Evolutionary conservation across 2,329 filamentous ascomycete species (phyloP).

Genomic region (Aureobasidium sp.): DNA sequence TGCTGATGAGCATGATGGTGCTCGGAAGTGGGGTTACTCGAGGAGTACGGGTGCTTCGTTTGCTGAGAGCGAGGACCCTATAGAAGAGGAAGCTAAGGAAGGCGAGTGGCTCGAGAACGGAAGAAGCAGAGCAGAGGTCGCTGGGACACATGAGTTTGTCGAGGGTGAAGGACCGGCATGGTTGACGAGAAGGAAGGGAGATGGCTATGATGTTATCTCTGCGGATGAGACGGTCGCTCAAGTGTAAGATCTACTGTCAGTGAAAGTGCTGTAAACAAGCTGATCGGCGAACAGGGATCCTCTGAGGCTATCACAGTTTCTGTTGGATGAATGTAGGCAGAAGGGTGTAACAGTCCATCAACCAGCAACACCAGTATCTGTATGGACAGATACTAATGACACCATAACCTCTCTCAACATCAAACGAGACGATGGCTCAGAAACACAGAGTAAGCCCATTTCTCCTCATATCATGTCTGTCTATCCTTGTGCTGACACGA

Average conservation of each 20-base stretch:
- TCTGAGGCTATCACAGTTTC: slow-evolving; percentile 56
- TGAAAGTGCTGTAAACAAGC: not conserved
- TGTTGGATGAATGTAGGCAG: slow-evolving; percentile 51
- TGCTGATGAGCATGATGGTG: slow-evolving; percentile 53
- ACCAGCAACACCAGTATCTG: slow-evolving; percentile 50
- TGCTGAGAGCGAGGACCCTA: not conserved
- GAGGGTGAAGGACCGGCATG: slow-evolving; percentile 46
- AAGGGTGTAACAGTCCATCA: slow-evolving; percentile 61
- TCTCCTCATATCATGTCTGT: too few species aligned
- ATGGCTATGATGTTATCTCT: slow-evolving; percentile 55
- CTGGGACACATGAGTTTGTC: slow-evolving; percentile 30
- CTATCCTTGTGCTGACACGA: not conserved
- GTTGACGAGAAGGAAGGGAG: slow-evolving; percentile 51
- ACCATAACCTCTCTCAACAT: slow-evolving; percentile 31
- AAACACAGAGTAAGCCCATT: not conserved
- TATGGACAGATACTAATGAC: slow-evolving; percentile 46
- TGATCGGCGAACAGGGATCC: slow-evolving; percentile 50
- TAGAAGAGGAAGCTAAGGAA: slow-evolving; percentile 35
- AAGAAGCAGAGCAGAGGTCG: slow-evolving; percentile 53
- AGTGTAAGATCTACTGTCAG: slow-evolving; percentile 42
- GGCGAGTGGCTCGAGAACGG: slow-evolving; percentile 63
- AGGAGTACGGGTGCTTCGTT: slow-evolving; percentile 51
- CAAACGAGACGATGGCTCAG: not conserved
- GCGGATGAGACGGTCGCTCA: slow-evolving; percentile 56
- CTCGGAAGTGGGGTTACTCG: slow-evolving; percentile 51